Conservation (phyloP, 306 rosid species). For the Rosa multiflora region DNA sequence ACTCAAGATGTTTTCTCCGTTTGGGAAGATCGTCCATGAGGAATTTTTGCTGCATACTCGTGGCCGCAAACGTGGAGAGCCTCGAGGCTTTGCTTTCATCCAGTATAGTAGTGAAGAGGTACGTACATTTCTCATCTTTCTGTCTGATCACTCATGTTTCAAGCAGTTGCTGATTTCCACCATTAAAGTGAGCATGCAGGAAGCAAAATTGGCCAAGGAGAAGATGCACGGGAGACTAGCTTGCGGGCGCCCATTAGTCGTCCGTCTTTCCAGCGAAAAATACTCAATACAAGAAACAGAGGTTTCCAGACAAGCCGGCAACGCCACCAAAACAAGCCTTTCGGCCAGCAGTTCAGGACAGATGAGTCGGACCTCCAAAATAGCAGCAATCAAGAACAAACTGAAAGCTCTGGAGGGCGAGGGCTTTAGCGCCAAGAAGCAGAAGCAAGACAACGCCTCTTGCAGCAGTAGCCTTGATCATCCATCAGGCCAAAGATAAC, state of each 20-base stretch:
- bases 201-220: slow-evolving; percentile 93
- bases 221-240: slow-evolving; percentile 94
- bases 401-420: slow-evolving; percentile 81
- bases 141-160: not conserved
- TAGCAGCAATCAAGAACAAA: slow-evolving; percentile 94
- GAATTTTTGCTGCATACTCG: slow-evolving; percentile 88
- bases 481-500: slow-evolving; percentile 13
- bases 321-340: slow-evolving; percentile 47
- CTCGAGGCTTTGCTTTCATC: slow-evolving; percentile 89
- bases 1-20: slow-evolving; percentile 86
- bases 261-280: slow-evolving; percentile 73
- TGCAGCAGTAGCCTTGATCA: slow-evolving; percentile 18
- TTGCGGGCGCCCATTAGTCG: slow-evolving; percentile 83
- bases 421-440: slow-evolving; percentile 61
- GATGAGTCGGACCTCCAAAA: slow-evolving; percentile 67
- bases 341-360: slow-evolving; percentile 47
- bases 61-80: slow-evolving; percentile 86
- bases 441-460: slow-evolving; percentile 54
- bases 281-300: slow-evolving; percentile 39
- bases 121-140: slow-evolving; percentile 45
- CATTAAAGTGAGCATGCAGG: slow-evolving; percentile 98
- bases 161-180: slow-evolving; percentile 68
- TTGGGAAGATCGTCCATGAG: slow-evolving; percentile 78
- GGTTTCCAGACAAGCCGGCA: slow-evolving; percentile 38
- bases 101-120: slow-evolving; percentile 81